Percentiles rank a stretch among this genome's conserved stretches.
These are phyloP conservation scores for Cordyceps tenuipes DNA, from an alignment of 2,329 filamentous ascomycete species.

Conservation along the genomic window DNA sequence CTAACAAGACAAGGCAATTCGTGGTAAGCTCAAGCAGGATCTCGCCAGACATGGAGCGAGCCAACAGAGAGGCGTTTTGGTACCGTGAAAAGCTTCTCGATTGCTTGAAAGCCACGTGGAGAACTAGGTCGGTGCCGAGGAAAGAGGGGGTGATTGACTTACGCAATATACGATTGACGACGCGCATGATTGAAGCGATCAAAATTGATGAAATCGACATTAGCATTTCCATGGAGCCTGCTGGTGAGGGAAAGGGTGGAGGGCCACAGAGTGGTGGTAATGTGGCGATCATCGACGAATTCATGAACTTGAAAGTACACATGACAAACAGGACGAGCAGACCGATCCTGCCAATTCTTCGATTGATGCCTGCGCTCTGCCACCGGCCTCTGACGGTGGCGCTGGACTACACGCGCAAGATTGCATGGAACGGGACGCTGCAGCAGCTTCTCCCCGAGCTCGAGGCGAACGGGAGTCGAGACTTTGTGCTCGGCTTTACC, in stretches of 20 bases:
- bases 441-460: slow-evolving; percentile 65
- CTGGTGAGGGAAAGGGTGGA: slow-evolving; percentile 14
- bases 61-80: slow-evolving; percentile 80
- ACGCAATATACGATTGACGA: slow-evolving; percentile 62
- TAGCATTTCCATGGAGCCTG: slow-evolving; percentile 45
- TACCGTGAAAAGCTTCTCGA: slow-evolving; percentile 76
- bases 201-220: slow-evolving; percentile 72
- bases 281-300: slow-evolving; percentile 37
- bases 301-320: slow-evolving; percentile 60
- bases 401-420: slow-evolving; percentile 72
- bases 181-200: slow-evolving; percentile 75
- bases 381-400: slow-evolving; percentile 64
- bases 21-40: slow-evolving; percentile 76
- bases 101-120: slow-evolving; percentile 64
- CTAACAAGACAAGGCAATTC: slow-evolving; percentile 80
- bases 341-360: slow-evolving; percentile 62
- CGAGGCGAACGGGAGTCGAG: slow-evolving; percentile 46
- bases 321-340: slow-evolving; percentile 65
- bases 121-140: slow-evolving; percentile 39
- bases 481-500: slow-evolving; percentile 61
- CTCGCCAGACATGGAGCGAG: slow-evolving; percentile 69
- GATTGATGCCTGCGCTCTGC: slow-evolving; percentile 68
- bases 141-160: slow-evolving; percentile 66
- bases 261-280: slow-evolving; percentile 3
- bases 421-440: slow-evolving; percentile 77